Base-by-base conservation (phyloP, 2,329 filamentous ascomycete species). In the Penicillium corylophilum region DNA sequence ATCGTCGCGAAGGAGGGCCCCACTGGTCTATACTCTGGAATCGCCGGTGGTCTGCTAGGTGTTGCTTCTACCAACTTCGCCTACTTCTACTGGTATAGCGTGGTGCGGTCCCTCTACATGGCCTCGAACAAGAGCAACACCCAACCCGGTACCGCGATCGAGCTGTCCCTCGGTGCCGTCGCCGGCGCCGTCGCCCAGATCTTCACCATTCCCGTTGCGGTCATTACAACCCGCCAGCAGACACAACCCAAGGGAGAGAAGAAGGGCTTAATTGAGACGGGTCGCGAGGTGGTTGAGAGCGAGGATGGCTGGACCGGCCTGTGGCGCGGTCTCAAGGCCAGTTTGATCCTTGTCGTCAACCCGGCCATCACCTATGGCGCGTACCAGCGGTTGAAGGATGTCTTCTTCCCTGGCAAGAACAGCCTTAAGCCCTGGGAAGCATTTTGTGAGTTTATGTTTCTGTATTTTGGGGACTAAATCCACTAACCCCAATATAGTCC, bases 71-170 rank as follows among this genome's bases (percentile, higher is more conserved):
- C 93, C 46, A 99, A 99, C 74, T 99, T 99, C 70, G 94, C 94
- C 65, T 99, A 99, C 76, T 99, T 99, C 72, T 99, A 99, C 77
- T 97, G 93, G 92, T 97, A 97, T 72, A 93, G 90, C 5, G 76
- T 94, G 24, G 90, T 96, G 28, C 85, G 94, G 57, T 84, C 84
- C 15, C 73, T 96, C 18, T 97, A 97, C 71, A 74, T 89, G 60
- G 74, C 77, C 16, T 80, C 79, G 22, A 76, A 75, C 61, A 82
- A 82, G 60, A 76, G 82, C 36, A 71, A 80, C 55, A 82, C 81
- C 60, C 69, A 86, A 23, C 90, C 91, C 2, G 86, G 89, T 18
- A 97, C 92, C 0, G 82, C 88, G 4, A 80, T 87, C 40, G 94
- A 99, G 74, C 80, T 99, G 50, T 82, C 85, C 1, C 79, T 99